Evolutionary conservation across 257 asterid genomes (phyloP), one percentile per base, ranked within the genome.

Genomic region (Petunia secreta): DNA sequence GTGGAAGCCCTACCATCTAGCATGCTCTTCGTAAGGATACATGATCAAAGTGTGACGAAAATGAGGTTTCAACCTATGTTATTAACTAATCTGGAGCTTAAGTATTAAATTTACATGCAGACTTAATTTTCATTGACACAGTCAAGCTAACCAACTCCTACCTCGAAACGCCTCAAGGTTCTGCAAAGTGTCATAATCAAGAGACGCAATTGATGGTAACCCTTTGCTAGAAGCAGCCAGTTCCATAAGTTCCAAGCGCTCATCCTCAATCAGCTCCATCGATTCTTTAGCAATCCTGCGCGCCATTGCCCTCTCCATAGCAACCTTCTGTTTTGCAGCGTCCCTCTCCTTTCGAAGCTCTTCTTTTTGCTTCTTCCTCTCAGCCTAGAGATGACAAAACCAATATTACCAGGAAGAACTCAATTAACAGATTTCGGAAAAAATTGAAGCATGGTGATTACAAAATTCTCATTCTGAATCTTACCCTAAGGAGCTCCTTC

Each of bases 241-340:
- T 80, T 96, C 99, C 99, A 96, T 96, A 63, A 96, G 88, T 81
- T 96, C 99, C 53, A 96, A 89, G 25, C 99, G 98, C 83, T 96
- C 99, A 83, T 96, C 99, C 88, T 96, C 99, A 78, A 96, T 96
- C 63, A 96, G 91, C 88, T 94, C 99, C 97, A 88, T 81, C 60
- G 98, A 94, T 86, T 94, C 99, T 83, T 92, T 96, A 65, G 98
- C 98, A 80, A 96, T 91, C 87, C 86, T 91, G 65, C 97, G 94
- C 46, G 97, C 96, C 63, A 97, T 86, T 52, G 99, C 99, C 89
- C 91, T 92, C 88, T 92, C 99, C 89, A 89, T 75, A 50, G 98
- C 97, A 85, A 93, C 95, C 86, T 90, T 96, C 85, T 92, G 98
- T 85, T 90, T 91, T 43, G 88, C 91, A 67, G 91, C 93, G 82